Evolutionary conservation across 768 basidiomycete species (phyloP).

Genomic region (Hirschioporus abietinus): DNA sequence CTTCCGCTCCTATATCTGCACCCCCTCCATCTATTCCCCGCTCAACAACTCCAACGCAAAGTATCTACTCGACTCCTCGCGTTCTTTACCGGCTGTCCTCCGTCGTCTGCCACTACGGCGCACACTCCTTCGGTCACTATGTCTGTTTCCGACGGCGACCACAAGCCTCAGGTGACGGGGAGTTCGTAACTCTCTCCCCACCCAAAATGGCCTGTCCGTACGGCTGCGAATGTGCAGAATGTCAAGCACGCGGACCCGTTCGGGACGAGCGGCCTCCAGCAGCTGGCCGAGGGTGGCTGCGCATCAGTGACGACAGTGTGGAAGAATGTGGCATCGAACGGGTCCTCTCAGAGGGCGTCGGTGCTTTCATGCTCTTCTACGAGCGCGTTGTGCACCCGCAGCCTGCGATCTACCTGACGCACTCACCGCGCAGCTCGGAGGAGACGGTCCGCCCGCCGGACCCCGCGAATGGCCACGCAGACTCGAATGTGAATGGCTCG

Average conservation of each 20-base stretch:
- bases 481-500: constrained; percentile 22
- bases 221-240: constrained; percentile 43
- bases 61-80: constrained; percentile 44
- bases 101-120: constrained; percentile 90
- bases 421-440: constrained; percentile 47
- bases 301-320: constrained; percentile 84
- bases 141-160: constrained; percentile 77
- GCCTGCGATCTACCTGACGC: constrained; percentile 27
- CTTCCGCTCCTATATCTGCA: constrained; percentile 66
- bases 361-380: constrained; percentile 91
- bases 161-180: constrained; percentile 31
- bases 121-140: constrained; percentile 92
- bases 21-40: constrained; percentile 42
- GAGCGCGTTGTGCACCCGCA: constrained; percentile 52
- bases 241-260: constrained; percentile 44
- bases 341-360: constrained; percentile 70
- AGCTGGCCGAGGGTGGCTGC: constrained; percentile 72
- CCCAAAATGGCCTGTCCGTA: constrained; percentile 36
- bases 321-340: constrained; percentile 68
- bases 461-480: constrained; percentile 41
- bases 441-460: constrained; percentile 57
- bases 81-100: constrained; percentile 83
- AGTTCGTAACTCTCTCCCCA: constrained; percentile 25
- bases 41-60: constrained; percentile 52
- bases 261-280: constrained; percentile 41